These are phyloP conservation scores for Diaporthe sp. DNA, from an alignment of 2,329 filamentous ascomycete genomes.

Conservation along the genomic window DNA sequence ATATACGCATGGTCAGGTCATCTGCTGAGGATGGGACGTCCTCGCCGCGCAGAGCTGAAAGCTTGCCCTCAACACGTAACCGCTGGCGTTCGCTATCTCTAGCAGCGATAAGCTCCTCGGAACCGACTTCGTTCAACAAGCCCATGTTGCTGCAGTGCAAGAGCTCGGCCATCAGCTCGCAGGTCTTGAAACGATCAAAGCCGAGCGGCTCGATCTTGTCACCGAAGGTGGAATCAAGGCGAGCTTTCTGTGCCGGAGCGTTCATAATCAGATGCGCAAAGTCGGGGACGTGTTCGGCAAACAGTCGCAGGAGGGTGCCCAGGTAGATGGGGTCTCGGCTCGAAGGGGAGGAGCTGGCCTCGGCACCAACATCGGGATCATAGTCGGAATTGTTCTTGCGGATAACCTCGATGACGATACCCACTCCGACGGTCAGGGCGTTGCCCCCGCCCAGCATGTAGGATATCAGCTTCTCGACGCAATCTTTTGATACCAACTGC, in stretches of 20 bases:
- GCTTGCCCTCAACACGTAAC: conserved; percentile 81
- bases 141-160: conserved; percentile 99
- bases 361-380: conserved; percentile 89
- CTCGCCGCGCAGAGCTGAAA: conserved; percentile 64
- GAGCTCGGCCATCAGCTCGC: conserved; percentile 97
- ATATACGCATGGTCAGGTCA: conserved; percentile 71
- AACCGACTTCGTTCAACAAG: conserved; percentile 90
- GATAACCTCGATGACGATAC: conserved; percentile 98
- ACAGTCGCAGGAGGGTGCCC: conserved; percentile 88
- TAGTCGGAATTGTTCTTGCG: conserved; percentile 99
- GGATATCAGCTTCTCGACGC: conserved; percentile 85
- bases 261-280: conserved; percentile 94
- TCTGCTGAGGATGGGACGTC: conserved; percentile 68
- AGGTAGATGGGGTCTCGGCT: conserved; percentile 95
- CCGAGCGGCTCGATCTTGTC: conserved; percentile 92
- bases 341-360: conserved; percentile 83
- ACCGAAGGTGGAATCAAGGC: conserved; percentile 89
- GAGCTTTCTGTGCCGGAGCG: conserved; percentile 78
- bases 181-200: conserved; percentile 98
- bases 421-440: conserved; percentile 93
- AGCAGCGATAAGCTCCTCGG: conserved; percentile 85
- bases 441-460: conserved; percentile 97
- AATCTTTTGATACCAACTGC: conserved; percentile 89
- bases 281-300: conserved; percentile 90
- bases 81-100: conserved; percentile 87